phyloP scores from a whole-genome alignment of 345 rosid species.

The Lumnitzera littorea region DNA sequence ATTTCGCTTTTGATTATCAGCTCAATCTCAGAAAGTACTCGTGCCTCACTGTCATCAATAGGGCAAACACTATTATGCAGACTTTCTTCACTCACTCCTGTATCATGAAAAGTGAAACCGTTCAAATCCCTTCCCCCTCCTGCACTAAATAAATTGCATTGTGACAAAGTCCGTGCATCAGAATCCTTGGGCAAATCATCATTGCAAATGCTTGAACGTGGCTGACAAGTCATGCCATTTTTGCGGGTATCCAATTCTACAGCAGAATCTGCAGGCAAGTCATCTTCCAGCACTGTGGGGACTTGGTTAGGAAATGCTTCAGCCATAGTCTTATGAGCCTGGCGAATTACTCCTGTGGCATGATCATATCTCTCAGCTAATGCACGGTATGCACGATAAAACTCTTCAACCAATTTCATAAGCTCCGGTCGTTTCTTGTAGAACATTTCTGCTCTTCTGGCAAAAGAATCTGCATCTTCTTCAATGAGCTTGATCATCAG shows the following conservation, averaged over 20 bases:
- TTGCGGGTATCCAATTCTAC: slow-evolving; percentile 51
- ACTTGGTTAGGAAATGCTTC: slow-evolving; percentile 92
- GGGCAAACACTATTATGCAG: slow-evolving; percentile 9
- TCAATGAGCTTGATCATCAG: slow-evolving; percentile 96
- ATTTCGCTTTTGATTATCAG: slow-evolving; percentile 59
- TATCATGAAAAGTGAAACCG: slow-evolving; percentile 53
- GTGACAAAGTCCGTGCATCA: no score
- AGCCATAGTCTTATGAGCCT: slow-evolving; percentile 85
- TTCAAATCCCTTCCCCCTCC: slow-evolving; percentile 54
- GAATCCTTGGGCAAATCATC: slow-evolving; percentile 54
- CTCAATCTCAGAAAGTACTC: slow-evolving; percentile 42
- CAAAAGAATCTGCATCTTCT: slow-evolving; percentile 99
- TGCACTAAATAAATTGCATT: neutral
- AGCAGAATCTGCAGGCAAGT: slow-evolving; percentile 34
- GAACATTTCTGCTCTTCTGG: slow-evolving; percentile 98
- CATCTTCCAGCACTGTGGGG: slow-evolving; percentile 50
- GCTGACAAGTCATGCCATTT: slow-evolving; percentile 47
- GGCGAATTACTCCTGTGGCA: slow-evolving; percentile 84
- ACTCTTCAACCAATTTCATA: slow-evolving; percentile 94
- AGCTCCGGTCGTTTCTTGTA: slow-evolving; percentile 96
- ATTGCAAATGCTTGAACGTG: slow-evolving; percentile 33
- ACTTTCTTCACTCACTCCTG: slow-evolving; percentile 35
- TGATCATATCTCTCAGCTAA: slow-evolving; percentile 97
- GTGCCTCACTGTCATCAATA: slow-evolving; percentile 22
- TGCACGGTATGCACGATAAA: slow-evolving; percentile 94